Conservation (phyloP, 306 rosid species). For the Macrotyloma uniflorum region DNA sequence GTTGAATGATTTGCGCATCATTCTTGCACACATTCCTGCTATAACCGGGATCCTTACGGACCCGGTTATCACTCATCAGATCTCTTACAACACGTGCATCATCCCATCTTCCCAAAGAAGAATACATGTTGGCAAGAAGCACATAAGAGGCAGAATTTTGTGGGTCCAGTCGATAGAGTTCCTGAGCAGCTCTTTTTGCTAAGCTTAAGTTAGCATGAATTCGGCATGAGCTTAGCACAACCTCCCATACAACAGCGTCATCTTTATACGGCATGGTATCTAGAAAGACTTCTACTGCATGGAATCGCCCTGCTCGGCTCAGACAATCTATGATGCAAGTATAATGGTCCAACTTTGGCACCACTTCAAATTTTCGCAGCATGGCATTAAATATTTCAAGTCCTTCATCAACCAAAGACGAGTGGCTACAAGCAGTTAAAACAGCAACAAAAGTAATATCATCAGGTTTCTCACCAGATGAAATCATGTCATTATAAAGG, state of each 20-base stretch:
- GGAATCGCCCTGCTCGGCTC: constrained; percentile 70
- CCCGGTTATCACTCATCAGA: constrained; percentile 60
- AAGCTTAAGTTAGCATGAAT: constrained; percentile 62
- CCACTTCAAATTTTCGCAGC: constrained; percentile 52
- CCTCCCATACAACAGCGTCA: constrained; percentile 86
- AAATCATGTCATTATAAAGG: constrained; percentile 66
- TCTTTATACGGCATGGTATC: constrained; percentile 68
- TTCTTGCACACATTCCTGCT: constrained; percentile 64
- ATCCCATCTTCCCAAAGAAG: constrained; percentile 87
- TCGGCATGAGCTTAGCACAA: constrained; percentile 80
- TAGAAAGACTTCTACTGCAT: constrained; percentile 65
- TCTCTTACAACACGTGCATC: constrained; percentile 69
- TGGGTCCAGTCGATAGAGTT: constrained; percentile 65
- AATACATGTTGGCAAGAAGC: constrained; percentile 79
- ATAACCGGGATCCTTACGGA: constrained; percentile 70
- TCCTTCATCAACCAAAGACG: constrained; percentile 74
- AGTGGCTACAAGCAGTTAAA: constrained; percentile 83
- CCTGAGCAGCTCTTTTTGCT: constrained; percentile 72
- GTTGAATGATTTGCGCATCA: constrained; percentile 30
- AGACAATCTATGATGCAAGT: constrained; percentile 78
- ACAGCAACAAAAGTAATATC: constrained; percentile 66
- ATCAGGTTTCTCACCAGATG: constrained; percentile 62
- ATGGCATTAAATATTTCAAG: constrained; percentile 68
- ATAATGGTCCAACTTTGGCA: constrained; percentile 67
- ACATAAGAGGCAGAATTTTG: constrained; percentile 64